Evolutionary conservation across 2,329 filamentous ascomycete genomes (phyloP).

Genomic region (Calonectria montana): DNA sequence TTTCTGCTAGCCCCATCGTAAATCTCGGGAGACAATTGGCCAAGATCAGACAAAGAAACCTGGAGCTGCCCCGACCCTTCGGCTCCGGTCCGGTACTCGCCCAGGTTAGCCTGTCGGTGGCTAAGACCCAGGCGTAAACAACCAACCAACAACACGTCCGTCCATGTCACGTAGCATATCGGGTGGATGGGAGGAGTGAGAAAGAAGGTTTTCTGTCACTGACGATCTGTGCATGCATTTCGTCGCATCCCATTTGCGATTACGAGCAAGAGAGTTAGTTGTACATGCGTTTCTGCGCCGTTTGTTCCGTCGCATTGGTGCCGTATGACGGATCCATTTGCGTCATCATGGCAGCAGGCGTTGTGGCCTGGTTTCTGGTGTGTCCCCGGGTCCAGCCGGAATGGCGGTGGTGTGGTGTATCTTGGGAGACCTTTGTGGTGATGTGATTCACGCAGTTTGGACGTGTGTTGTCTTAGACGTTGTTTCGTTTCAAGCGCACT

Average conservation of each 20-base stretch:
- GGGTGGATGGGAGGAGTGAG: not conserved
- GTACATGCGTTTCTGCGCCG: not conserved
- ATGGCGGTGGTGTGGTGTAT: not conserved
- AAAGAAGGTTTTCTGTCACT: not conserved
- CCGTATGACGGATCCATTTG: not conserved
- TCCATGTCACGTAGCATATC: conserved; percentile 18
- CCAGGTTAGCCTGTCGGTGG: conserved; percentile 1
- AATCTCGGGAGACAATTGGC: not conserved
- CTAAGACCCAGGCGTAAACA: conserved; percentile 1
- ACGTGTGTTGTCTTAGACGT: not conserved
- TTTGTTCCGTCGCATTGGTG: conserved; percentile 4
- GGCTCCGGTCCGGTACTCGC: conserved; percentile 11
- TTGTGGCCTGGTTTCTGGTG: not conserved
- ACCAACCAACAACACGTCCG: not conserved
- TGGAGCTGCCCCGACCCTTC: conserved; percentile 3
- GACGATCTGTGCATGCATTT: not conserved
- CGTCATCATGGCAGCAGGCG: not conserved
- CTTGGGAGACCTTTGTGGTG: not conserved
- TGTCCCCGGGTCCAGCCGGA: not conserved
- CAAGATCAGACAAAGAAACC: not conserved
- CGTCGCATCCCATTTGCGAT: not conserved
- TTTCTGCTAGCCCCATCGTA: not conserved
- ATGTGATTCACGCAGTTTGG: not conserved
- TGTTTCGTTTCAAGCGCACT: conserved; percentile 13
- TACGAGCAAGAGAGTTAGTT: not conserved